Evolutionary conservation across 2,329 filamentous ascomycete genomes (phyloP).

Genomic region (Phoma sp.): DNA sequence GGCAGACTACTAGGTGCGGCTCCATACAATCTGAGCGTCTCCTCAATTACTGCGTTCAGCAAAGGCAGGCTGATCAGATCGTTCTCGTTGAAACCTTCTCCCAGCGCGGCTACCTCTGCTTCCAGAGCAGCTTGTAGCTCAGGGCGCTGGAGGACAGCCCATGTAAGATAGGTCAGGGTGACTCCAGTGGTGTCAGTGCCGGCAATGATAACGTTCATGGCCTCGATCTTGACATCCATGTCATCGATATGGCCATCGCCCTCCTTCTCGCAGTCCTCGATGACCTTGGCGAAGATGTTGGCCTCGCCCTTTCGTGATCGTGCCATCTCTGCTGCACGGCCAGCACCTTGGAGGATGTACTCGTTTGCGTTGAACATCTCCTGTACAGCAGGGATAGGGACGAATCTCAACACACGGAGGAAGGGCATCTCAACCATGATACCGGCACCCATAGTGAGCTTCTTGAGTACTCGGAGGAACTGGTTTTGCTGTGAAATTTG

Average conservation of each 20-base stretch:
- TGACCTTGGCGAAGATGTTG: conserved; percentile 46
- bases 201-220: conserved; percentile 45
- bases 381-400: conserved; percentile 39
- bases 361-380: conserved; percentile 48
- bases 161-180: conserved; percentile 46
- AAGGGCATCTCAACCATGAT: conserved; percentile 49
- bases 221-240: conserved; percentile 43
- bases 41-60: conserved; percentile 50
- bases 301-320: conserved; percentile 37
- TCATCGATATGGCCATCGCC: conserved; percentile 40
- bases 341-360: conserved; percentile 40
- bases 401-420: conserved; percentile 41
- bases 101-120: conserved; percentile 29
- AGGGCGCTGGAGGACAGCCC: conserved; percentile 38
- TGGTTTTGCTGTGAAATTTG: conserved; percentile 27
- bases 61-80: conserved; percentile 45
- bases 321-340: conserved; percentile 42
- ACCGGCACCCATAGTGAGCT: conserved; percentile 44
- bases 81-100: conserved; percentile 33
- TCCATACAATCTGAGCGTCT: conserved; percentile 49
- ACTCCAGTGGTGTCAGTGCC: conserved; percentile 47
- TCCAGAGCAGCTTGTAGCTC: conserved; percentile 30
- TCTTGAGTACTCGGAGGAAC: conserved; percentile 48
- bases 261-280: conserved; percentile 41
- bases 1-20: conserved; percentile 48